Conservation (phyloP, 2,329 filamentous ascomycete genomes). For the Dichotomopilus funicola region DNA sequence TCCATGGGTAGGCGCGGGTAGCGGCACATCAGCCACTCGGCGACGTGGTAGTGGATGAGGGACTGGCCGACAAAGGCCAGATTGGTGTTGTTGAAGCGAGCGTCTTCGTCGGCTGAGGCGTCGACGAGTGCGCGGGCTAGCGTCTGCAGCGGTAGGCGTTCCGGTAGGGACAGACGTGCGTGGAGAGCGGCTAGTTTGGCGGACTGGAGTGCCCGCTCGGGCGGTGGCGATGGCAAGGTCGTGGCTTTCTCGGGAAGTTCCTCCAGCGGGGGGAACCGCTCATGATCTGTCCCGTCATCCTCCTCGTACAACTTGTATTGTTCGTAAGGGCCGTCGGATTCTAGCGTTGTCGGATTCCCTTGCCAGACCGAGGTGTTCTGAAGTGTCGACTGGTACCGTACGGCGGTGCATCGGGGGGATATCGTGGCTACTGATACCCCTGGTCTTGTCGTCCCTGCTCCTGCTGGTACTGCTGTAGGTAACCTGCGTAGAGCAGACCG, state of each 20-base stretch:
- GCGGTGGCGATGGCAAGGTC: slow-evolving; percentile 63
- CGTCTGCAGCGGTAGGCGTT: slow-evolving; percentile 75
- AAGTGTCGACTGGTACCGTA: slow-evolving; percentile 29
- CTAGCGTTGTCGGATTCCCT: no score
- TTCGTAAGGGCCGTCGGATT: no score
- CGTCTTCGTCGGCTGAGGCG: slow-evolving; percentile 71
- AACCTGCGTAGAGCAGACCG: slow-evolving; percentile 8
- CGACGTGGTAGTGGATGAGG: slow-evolving; percentile 80
- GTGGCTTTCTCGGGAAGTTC: slow-evolving; percentile 29
- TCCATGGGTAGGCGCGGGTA: slow-evolving; percentile 86
- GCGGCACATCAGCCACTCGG: slow-evolving; percentile 79
- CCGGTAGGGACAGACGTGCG: slow-evolving; percentile 75
- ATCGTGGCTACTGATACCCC: no score
- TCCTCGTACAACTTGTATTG: slow-evolving; percentile 18
- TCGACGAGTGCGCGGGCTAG: slow-evolving; percentile 83
- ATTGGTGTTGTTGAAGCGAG: slow-evolving; percentile 81
- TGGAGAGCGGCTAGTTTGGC: slow-evolving; percentile 90
- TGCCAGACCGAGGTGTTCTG: slow-evolving; percentile 9
- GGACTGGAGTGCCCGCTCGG: slow-evolving; percentile 60
- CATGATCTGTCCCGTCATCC: slow-evolving; percentile 27
- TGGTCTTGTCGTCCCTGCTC: no score
- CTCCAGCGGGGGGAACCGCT: slow-evolving; percentile 23
- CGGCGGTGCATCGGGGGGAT: slow-evolving; percentile 17
- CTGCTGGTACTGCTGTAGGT: no score
- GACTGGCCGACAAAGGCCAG: slow-evolving; percentile 75